Evolutionary conservation across 345 rosid genomes (phyloP).

Genomic region (Acer yangbiense): DNA sequence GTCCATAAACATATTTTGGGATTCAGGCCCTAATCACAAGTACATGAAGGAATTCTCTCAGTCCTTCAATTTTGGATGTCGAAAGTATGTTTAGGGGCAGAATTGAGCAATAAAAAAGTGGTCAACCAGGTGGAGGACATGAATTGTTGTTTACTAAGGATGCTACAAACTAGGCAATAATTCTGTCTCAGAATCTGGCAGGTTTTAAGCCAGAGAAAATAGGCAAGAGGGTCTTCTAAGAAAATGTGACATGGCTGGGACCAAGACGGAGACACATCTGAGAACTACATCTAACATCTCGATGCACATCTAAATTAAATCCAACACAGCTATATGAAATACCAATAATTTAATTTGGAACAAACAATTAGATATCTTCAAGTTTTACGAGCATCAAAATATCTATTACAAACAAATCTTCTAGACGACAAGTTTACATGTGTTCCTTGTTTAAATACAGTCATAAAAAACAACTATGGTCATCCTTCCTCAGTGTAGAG

Average conservation of each 20-base stretch:
- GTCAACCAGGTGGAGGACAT: background rate
- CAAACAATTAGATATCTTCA: background rate
- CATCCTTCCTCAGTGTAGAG: background rate
- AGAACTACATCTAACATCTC: constrained; percentile 3
- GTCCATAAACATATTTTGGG: background rate
- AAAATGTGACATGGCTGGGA: background rate
- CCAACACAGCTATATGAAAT: background rate
- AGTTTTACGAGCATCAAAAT: background rate
- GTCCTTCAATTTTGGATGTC: background rate
- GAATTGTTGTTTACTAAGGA: background rate
- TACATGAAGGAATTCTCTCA: background rate
- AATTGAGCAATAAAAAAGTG: background rate
- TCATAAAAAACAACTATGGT: background rate
- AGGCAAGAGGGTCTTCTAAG: background rate
- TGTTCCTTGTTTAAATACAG: background rate
- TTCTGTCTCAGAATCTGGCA: background rate
- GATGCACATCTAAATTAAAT: constrained; percentile 1
- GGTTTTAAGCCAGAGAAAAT: background rate
- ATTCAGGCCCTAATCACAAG: background rate
- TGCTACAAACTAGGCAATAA: background rate
- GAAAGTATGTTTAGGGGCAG: background rate
- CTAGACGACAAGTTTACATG: background rate
- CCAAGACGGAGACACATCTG: constrained; percentile 1
- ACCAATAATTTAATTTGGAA: background rate
- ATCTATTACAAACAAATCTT: background rate